Evolutionary conservation across 2,329 filamentous ascomycete species (phyloP), one percentile per base, ranked within the genome.

Genomic region (Hypomyces rosellus): DNA sequence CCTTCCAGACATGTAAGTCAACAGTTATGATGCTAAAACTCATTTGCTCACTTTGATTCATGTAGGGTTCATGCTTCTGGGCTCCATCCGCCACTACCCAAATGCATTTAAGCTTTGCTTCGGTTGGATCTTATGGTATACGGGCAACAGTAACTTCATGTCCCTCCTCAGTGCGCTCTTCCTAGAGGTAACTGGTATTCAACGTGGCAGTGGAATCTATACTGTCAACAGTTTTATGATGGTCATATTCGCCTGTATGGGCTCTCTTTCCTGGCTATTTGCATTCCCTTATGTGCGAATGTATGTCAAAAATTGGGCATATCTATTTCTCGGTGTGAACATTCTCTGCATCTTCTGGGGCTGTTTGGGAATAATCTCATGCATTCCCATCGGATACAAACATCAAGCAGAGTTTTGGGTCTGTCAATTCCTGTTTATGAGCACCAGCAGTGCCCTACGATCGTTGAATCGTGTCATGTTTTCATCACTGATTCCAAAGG

Each of bases 61-160:
- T n/a, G 7, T 45, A 57, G 54, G 55, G 55, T 15, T 55, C 22
- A 51, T 44, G 45, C 49, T 57, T 13, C 47, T 57, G n/a, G 38
- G 48, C 15, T 57, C 54, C n/a, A 48, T 56, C 15, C 52, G 54
- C 15, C 50, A 36, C 7, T 57, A 57, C 40, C 55, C 55, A 4
- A 57, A 57, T 20, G 55, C 55, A 30, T 57, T 57, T 48, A 57
- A 57, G 50, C 50, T 57, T 25, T 57, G 55, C 46, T 45, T 53
- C 8, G 55, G 54, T 13, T 57, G 55, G 55, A 52, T 57, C 20
- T 48, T 57, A 2, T 57, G 55, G 55, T 56, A 57, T 34, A 57
- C 55, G 1, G 55, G 40, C 4, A 56, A 57, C 48, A 53, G 52
- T 49, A 57, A 54, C 45, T 57, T 57, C 12, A 33, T 56, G 4